Base-by-base conservation (phyloP, 2,329 filamentous ascomycete genomes). In the Bipolaris cookei region DNA sequence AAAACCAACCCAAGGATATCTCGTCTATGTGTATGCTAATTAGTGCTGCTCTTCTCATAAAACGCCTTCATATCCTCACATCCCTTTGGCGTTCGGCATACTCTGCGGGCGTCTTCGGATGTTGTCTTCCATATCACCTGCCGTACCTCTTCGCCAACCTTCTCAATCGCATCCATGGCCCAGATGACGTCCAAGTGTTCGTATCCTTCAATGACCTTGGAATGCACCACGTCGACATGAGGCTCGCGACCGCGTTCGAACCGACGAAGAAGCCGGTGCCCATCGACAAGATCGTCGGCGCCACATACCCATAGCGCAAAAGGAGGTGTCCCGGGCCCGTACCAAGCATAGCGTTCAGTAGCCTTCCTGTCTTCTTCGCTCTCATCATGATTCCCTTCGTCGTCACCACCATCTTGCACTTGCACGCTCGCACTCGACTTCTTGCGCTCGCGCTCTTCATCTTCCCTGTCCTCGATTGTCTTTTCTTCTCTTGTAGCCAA, bases 121-220 rank as follows among this genome's bases (percentile, higher is more conserved):
- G 83, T 81, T 1, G 91, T 96, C 75, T 88, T 88, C 93, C 93
- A 97, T 11, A 97, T 76, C 13, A 96, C 88, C 68, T 94, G 88
- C 28, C 87, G 84, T 0, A 97, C 80, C 77, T 96, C 93, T 54
- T 81, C 83, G 4, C 93, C 95, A 0, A 97, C 90, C 73, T 94
- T 86, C 45, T 94, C 88, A 14, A 92, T 86, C 0, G 88, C 87
- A 70, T 97, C 92, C 82, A 97, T 91, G 0, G 93, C 92, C 94
- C 94, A 97, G 35, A 98, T 87, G 1, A 97, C 91, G 77, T 97
- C 94, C 4, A 98, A 83, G 77, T 98, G 94, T 78, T 97, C 94
- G 73, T 97, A 76, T 44, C 89, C 91, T 2, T 91, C 87, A 41
- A 97, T 90, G 20, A 96, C 81, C 72, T 91, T 96, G 61, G 85